A percentile compares a stretch with the other conserved stretches of the same genome.
These are phyloP conservation scores for Paraphoma chrysanthemicola DNA, from an alignment of 2,329 filamentous ascomycete genomes.

Conservation along the genomic window DNA sequence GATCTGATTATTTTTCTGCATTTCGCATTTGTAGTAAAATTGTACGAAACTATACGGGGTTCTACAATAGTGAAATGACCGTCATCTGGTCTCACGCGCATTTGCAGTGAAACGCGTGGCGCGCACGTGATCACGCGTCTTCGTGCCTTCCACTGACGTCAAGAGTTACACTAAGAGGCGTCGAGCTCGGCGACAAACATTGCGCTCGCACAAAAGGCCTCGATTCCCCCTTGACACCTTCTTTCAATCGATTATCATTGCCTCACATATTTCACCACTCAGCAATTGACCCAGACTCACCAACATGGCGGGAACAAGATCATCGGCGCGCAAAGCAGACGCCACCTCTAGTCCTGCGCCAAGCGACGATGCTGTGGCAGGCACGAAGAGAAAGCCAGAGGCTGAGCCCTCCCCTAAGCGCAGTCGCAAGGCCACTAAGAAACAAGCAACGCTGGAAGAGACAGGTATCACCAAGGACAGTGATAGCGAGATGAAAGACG, in stretches of 20 bases:
- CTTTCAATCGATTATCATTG: no score
- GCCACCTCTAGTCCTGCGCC: conserved; percentile 28
- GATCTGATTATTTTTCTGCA: no score
- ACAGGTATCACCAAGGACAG: conserved; percentile 51
- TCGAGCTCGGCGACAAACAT: background rate
- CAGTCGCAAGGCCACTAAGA: conserved; percentile 51
- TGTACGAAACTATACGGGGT: no score
- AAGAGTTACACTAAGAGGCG: background rate
- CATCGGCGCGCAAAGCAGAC: conserved; percentile 27
- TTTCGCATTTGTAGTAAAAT: no score
- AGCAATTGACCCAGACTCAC: conserved; percentile 1
- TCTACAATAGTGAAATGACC: no score
- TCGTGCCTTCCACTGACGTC: background rate
- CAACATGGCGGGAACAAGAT: conserved; percentile 39
- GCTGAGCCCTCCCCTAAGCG: conserved; percentile 49
- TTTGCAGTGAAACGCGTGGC: no score
- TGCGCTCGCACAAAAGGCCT: background rate
- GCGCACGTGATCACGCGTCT: no score
- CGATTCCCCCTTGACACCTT: background rate
- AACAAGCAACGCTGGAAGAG: conserved; percentile 63
- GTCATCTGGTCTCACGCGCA: no score
- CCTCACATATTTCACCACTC: background rate
- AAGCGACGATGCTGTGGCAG: conserved; percentile 39
- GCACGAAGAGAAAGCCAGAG: conserved; percentile 52
- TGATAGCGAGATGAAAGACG: conserved; percentile 36